phyloP scores from a whole-genome alignment of 139 green algal genomes.

The Diplosphaera chodatii region DNA sequence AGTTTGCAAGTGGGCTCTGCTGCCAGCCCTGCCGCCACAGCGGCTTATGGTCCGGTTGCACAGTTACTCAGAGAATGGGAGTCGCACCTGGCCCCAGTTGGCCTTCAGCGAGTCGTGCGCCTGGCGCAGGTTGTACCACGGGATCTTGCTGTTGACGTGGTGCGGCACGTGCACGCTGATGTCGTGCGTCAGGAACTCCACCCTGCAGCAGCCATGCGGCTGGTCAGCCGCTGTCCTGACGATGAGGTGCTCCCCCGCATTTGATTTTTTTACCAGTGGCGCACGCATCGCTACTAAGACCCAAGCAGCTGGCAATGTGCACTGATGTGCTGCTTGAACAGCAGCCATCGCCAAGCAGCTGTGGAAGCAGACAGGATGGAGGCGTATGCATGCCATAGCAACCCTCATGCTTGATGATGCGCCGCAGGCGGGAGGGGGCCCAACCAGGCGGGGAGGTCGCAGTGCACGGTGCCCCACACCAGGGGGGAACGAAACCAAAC shows the following conservation, averaged over 20 bases:
- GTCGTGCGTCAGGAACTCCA: slow-evolving; percentile 94
- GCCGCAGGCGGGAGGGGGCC: no score
- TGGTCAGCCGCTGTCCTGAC: no score
- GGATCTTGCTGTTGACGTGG: slow-evolving; percentile 92
- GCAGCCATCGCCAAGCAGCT: neutral
- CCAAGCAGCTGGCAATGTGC: neutral
- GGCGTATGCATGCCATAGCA: no score
- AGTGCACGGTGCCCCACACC: slow-evolving; percentile 93
- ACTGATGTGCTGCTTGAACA: neutral
- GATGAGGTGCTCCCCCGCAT: no score
- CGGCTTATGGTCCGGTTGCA: no score
- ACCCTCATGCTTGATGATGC: no score
- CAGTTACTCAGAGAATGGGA: neutral
- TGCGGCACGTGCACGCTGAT: slow-evolving; percentile 97
- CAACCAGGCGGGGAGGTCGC: slow-evolving; percentile 84
- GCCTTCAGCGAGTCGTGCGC: slow-evolving; percentile 56
- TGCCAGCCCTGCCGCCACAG: no score
- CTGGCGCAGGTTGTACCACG: slow-evolving; percentile 89
- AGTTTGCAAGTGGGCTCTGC: no score
- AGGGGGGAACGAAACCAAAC: no score
- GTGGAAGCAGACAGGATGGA: no score
- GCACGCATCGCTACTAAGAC: neutral
- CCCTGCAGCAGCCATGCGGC: no score
- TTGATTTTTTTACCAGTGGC: no score
- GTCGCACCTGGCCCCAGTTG: slow-evolving; percentile 66